These are phyloP conservation scores for Lasiodiplodia theobromae DNA, from an alignment of 2,329 filamentous ascomycete species.

Conservation along the genomic window DNA sequence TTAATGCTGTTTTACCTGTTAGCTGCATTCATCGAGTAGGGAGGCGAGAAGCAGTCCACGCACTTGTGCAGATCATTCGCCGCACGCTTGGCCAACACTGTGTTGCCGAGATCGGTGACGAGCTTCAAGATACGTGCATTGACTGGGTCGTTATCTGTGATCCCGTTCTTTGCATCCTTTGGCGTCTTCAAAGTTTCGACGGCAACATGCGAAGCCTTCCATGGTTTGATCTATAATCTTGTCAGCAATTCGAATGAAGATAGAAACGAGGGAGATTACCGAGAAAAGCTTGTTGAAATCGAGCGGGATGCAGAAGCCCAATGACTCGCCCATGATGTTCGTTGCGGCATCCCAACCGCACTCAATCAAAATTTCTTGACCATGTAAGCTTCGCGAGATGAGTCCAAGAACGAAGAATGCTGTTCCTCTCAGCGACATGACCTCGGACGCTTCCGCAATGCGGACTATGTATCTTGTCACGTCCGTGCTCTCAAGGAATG, in stretches of 20 bases:
- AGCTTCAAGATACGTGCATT: slow-evolving; percentile 82
- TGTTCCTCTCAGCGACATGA: slow-evolving; percentile 92
- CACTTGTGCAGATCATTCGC: slow-evolving; percentile 76
- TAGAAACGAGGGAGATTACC: slow-evolving; percentile 47
- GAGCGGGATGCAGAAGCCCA: slow-evolving; percentile 86
- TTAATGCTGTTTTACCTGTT: slow-evolving; percentile 65
- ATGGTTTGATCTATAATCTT: slow-evolving; percentile 46
- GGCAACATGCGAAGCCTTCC: slow-evolving; percentile 38
- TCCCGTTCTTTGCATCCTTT: slow-evolving; percentile 33
- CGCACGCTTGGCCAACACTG: slow-evolving; percentile 88
- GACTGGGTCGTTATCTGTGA: slow-evolving; percentile 65
- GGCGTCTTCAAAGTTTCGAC: neutral
- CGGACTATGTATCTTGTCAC: slow-evolving; percentile 86
- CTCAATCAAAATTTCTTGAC: slow-evolving; percentile 87
- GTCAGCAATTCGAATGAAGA: neutral
- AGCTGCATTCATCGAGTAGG: slow-evolving; percentile 30
- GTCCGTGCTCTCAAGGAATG: slow-evolving; percentile 88
- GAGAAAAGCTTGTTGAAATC: slow-evolving; percentile 81
- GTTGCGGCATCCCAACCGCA: slow-evolving; percentile 93
- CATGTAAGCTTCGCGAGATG: slow-evolving; percentile 89
- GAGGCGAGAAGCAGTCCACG: slow-evolving; percentile 35
- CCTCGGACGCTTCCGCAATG: slow-evolving; percentile 86
- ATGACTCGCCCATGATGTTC: slow-evolving; percentile 78
- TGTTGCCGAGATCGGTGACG: slow-evolving; percentile 88
- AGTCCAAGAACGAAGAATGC: slow-evolving; percentile 95